These are phyloP conservation scores for Chloranthus sessilifolius DNA, from an alignment of 164 flowering plant species.

Conservation along the genomic window DNA sequence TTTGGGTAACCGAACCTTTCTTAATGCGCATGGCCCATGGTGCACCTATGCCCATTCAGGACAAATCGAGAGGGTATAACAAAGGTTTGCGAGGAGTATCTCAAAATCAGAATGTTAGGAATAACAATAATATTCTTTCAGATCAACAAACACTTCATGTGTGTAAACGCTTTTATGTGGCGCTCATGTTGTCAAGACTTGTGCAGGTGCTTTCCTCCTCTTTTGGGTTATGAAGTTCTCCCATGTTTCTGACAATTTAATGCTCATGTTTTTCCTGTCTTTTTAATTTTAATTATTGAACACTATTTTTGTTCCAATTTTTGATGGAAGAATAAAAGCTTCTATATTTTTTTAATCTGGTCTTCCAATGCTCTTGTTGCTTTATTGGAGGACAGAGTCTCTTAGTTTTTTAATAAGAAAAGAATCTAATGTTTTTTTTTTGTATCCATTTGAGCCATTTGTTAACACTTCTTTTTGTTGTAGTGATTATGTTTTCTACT, in stretches of 20 bases:
- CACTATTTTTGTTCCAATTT: no score
- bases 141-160: constrained; percentile 76
- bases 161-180: constrained; percentile 86
- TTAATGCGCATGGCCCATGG: constrained; percentile 99
- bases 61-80: constrained; percentile 33
- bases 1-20: constrained; percentile 89
- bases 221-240: not conserved
- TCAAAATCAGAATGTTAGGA: constrained; percentile 21
- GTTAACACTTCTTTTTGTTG: no score
- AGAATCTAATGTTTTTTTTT: no score
- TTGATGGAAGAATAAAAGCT: no score
- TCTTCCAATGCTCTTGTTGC: no score
- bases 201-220: constrained; percentile 61
- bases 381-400: no score
- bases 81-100: constrained; percentile 33
- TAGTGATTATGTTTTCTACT: no score
- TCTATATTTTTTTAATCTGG: no score
- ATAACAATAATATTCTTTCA: constrained; percentile 33
- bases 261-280: not conserved
- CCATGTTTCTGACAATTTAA: not conserved
- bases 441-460: no score
- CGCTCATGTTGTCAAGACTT: constrained; percentile 84
- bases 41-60: constrained; percentile 48
- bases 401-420: no score
- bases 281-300: no score